phyloP scores from a whole-genome alignment of 73 alveolate species.

The Stentor roeselii region DNA sequence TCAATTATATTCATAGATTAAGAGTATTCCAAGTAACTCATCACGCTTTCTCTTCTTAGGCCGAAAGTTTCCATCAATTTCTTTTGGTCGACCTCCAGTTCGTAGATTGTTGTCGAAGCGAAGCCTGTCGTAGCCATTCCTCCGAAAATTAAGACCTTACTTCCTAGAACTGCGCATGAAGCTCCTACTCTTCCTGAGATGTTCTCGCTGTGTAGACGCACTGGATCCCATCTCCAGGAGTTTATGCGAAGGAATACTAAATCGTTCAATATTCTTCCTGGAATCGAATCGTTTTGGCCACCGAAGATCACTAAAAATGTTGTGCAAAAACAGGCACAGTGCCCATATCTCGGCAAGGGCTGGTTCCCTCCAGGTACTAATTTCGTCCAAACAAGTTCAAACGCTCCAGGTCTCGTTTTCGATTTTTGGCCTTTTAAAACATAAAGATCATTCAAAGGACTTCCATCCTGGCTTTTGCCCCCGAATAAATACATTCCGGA shows the following conservation, averaged over 20 bases:
- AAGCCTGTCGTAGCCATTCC: background rate
- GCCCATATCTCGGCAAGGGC: background rate
- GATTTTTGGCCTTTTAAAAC: background rate
- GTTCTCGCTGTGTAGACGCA: background rate
- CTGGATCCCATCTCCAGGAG: background rate
- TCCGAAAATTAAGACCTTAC: background rate
- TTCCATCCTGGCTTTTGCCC: background rate
- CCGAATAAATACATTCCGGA: constrained; percentile 23
- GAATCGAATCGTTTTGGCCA: background rate
- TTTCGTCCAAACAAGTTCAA: background rate
- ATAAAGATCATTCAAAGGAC: constrained; percentile 5
- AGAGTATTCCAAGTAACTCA: too few relatives aligned
- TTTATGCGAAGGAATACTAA: background rate
- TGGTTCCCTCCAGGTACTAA: background rate
- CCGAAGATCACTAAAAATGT: background rate
- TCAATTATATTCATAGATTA: too few relatives aligned
- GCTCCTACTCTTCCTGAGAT: background rate
- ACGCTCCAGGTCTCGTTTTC: background rate
- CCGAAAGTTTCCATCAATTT: background rate
- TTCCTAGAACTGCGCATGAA: background rate
- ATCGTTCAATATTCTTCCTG: background rate
- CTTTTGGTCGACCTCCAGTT: background rate
- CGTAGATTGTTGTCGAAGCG: background rate
- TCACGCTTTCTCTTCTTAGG: too few relatives aligned
- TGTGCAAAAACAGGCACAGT: background rate